phyloP scores from a whole-genome alignment of 768 basidiomycete species.

The Lyophyllum shimeji region DNA sequence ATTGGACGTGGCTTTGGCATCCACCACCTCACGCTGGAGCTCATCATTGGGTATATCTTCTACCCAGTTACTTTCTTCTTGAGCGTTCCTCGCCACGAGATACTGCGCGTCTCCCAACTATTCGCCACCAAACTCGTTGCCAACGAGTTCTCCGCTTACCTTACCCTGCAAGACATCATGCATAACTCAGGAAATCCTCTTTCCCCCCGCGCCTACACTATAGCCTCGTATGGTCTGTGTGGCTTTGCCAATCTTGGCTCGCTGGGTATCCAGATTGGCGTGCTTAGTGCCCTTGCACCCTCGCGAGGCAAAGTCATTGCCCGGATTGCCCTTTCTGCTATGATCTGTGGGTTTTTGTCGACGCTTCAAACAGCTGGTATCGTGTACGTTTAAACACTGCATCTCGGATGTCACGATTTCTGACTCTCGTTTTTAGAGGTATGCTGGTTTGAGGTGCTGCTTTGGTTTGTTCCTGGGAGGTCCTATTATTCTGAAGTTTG shows the following conservation, averaged over 20 bases:
- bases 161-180: constrained; percentile 52
- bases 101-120: constrained; percentile 75
- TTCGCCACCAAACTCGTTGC: constrained; percentile 87
- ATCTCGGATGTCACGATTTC: constrained; percentile 12
- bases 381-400: constrained; percentile 16
- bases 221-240: constrained; percentile 85
- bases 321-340: constrained; percentile 55
- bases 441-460: constrained; percentile 18
- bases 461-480: neutral
- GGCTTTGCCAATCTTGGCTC: constrained; percentile 90
- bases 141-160: constrained; percentile 84
- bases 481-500: neutral
- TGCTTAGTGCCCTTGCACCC: constrained; percentile 45
- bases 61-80: constrained; percentile 85
- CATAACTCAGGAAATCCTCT: constrained; percentile 43
- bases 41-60: constrained; percentile 83
- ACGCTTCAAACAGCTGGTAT: constrained; percentile 36
- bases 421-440: constrained; percentile 15
- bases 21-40: constrained; percentile 76
- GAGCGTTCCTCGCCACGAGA: constrained; percentile 80
- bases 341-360: constrained; percentile 33
- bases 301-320: constrained; percentile 71
- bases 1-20: constrained; percentile 86
- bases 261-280: constrained; percentile 75
- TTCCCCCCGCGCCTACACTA: constrained; percentile 73